Base-by-base conservation (phyloP, 208 protist genomes). In the Wallacemonas sp. region DNA sequence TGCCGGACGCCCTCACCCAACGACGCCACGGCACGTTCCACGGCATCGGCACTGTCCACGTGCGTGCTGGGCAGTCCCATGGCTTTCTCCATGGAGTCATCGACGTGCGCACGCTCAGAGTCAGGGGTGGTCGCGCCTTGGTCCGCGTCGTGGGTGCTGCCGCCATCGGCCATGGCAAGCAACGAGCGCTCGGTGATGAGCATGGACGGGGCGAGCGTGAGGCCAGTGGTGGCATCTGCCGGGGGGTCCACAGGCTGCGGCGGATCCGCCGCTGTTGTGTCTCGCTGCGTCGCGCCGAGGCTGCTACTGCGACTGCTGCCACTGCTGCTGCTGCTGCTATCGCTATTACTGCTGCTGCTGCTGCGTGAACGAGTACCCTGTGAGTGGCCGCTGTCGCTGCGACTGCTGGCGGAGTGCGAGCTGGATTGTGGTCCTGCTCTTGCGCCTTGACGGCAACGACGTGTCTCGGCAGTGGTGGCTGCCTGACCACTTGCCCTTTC, bases 1-100 rank as follows among this genome's bases (percentile, higher is more conserved):
- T 73, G 63, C 2, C 75, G 70, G 33, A 90, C 37, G 34, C 71
- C 59, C 6, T 88, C 75, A 5, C 68, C 63, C 0, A 75, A 58
- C 2, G 71, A 52, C 30, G 63, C 66, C 0, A 78, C 42, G 8
- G 62, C 57, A 29, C 58, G 66, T 17, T 62, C 48, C 9, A 73
- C 15, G 42, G 30, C 58, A 19, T 67, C 50, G 10, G 61, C 32
- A 41, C 69, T 54, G 1, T 58, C 63, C 12, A 74, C 39, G 5
- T 34, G 37, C 41, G 24, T 38, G 19, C 58, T 41, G 12, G 39
- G 27, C 27, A 42, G 37, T 27, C 3, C 41, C 27, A 22, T 6
- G 21, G 2, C 41, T 41, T 4, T 6, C 2, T 52, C 58, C 39
- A 27, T 5, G 50, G 9, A 9, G 37, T 63, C 41, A 3, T 17